Base-by-base conservation (phyloP, 2,329 filamentous ascomycete species). In the Hortaea sp. region DNA sequence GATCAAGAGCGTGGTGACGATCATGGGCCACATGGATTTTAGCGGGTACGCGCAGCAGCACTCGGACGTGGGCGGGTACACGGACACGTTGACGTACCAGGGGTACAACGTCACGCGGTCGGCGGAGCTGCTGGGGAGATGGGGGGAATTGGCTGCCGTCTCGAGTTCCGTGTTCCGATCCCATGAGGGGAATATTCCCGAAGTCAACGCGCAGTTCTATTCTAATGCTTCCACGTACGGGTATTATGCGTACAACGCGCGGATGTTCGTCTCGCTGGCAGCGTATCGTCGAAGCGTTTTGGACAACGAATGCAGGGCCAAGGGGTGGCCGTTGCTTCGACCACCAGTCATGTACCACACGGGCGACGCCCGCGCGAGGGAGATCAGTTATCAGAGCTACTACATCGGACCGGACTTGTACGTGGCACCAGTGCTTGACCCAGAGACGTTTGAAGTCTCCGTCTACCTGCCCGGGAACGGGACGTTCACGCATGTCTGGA, bases 181-280 rank as follows among this genome's bases (percentile, higher is more conserved):
- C 3, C 64, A 66, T 49, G 64, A 66, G 50, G 63, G 64, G 7
- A 66, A 66, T 51, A 61, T 66, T 2, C 64, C 64, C 1, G 43
- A 55, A 10, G 57, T 66, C 29, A 66, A 66, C 41, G 56, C 63
- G 0, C 64, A 66, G 41, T 64, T 65, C 55, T 66, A 66, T 51
- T 58, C 55, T 46, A 66, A 66, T 44, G 48, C 51, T 2, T 57
- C 60, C 0, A 58, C 63, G 0, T 64, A 65, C 44, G 51, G 53
- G 1, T 67, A 64, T 49, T 61, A 61, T 43, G 59, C 60, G 1
- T 65, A 67, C 53, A 66, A 64, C 31, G 57, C 63, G 1, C 57
- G 63, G 10, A 52, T 67, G 52, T 66, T 62, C 52, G 53, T 55
- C n/a, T 61, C 60, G 11, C 53, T 66, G 13, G 60, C 52, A 1